phyloP scores from a whole-genome alignment of 768 basidiomycete genomes.

The Mycena capillaripes region DNA sequence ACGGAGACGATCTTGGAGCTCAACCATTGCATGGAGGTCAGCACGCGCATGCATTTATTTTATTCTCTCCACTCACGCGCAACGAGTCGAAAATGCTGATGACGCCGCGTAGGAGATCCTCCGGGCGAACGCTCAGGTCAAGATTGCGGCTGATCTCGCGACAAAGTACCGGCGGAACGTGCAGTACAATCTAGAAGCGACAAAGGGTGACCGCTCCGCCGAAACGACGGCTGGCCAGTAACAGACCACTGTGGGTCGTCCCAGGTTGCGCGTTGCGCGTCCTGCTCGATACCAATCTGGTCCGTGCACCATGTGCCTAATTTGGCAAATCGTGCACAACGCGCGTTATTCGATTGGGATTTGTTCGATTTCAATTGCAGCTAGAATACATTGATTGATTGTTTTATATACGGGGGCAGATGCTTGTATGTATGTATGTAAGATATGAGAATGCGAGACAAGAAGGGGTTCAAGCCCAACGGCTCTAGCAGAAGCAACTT shows the following conservation, averaged over 20 bases:
- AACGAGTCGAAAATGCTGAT: neutral
- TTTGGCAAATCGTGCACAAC: neutral
- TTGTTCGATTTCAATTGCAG: slow-evolving; percentile 27
- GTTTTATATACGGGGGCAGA: slow-evolving; percentile 10
- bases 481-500: slow-evolving; percentile 33
- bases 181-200: slow-evolving; percentile 90
- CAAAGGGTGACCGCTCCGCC: slow-evolving; percentile 54
- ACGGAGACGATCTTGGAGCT: slow-evolving; percentile 92
- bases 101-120: slow-evolving; percentile 73
- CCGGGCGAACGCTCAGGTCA: slow-evolving; percentile 81
- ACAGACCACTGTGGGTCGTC: neutral
- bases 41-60: slow-evolving; percentile 27
- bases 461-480: slow-evolving; percentile 29
- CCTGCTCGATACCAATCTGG: neutral
- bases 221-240: slow-evolving; percentile 7
- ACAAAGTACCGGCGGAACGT: slow-evolving; percentile 94
- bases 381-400: slow-evolving; percentile 35
- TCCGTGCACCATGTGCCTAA: slow-evolving; percentile 3
- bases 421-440: slow-evolving; percentile 23
- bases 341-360: neutral
- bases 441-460: slow-evolving; percentile 15
- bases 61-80: neutral
- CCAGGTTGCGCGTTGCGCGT: neutral
- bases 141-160: slow-evolving; percentile 86
- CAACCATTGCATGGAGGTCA: slow-evolving; percentile 88